Conservation (phyloP, 768 basidiomycete genomes). For the Macrolepiota albuminosa region DNA sequence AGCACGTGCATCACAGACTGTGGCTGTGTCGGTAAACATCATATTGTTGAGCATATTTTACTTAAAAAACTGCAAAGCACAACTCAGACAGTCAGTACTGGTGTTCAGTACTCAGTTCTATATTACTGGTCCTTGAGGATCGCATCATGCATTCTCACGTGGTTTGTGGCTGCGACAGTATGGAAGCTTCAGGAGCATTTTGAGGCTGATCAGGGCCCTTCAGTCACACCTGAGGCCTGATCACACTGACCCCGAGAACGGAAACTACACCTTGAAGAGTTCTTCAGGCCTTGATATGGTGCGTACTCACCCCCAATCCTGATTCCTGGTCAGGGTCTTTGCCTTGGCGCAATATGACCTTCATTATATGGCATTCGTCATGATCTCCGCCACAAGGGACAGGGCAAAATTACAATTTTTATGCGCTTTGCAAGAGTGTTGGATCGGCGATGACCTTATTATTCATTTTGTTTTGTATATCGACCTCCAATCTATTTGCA, state of each 20-base stretch:
- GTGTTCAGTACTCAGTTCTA: neutral
- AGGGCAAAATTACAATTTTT: neutral
- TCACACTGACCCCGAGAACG: neutral
- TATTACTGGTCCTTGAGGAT: slow-evolving; percentile 3
- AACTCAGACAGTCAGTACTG: neutral
- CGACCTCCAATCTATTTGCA: neutral
- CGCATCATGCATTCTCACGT: neutral
- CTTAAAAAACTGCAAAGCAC: neutral
- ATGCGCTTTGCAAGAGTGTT: neutral
- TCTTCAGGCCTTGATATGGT: neutral
- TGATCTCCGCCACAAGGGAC: slow-evolving; percentile 2
- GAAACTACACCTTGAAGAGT: neutral
- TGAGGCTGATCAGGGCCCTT: slow-evolving; percentile 11
- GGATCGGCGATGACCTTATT: neutral
- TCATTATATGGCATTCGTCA: neutral
- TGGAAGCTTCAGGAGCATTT: slow-evolving; percentile 1
- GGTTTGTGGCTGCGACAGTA: neutral
- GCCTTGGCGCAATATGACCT: neutral
- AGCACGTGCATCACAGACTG: slow-evolving; percentile 2
- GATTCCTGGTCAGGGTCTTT: neutral
- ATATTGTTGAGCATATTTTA: neutral
- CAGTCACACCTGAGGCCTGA: slow-evolving; percentile 2
- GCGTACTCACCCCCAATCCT: neutral
- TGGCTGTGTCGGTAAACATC: slow-evolving; percentile 4
- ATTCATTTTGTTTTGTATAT: neutral